Evolutionary conservation across 1,284 basidiomycete species (phyloP), one percentile per base, ranked within the genome.

Genomic region (Violaceomyces palustris): DNA sequence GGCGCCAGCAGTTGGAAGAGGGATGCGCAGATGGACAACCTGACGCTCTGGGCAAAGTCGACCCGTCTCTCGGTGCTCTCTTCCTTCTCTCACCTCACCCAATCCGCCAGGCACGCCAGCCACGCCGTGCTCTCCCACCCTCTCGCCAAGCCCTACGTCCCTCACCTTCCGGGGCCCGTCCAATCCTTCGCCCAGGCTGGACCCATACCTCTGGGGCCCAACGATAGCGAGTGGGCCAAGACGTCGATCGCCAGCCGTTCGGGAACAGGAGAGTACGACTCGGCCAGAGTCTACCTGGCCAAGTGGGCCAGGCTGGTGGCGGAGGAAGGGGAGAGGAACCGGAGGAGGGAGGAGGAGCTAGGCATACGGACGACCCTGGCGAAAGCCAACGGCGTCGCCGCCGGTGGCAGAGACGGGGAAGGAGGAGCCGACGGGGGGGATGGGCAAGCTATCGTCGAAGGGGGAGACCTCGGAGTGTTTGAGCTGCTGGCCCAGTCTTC

Each of bases 271-370:
- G 61, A 69, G 38, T 98, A 93, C 72, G 94, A 98, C 74, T 87
- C 86, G 45, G 93, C 94, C 0, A 79, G 93, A 3, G 88, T 98
- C 5, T 98, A 97, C 72, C 81, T 99, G 7, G 94, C 94, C 1
- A 81, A 88, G 23, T 99, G 94, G 94, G 93, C 94, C 0, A 79
- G 91, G 19, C 84, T 90, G 35, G 93, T 98, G 0, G 93, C 73
- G 0, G 67, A 66, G 15, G 69, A 73, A 37, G 73, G 71, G 10
- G 72, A 74, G 42, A 39, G 62, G 5, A 67, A 66, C 31, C 35
- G 67, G 14, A 38, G 50, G 36, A 48, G 42, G 18, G 58, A 64
- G 31, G 52, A 65, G 31, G 28, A 43, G 3, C 33, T 61, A 0
- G 28, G 19, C 12, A 39, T 42, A 11, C 33, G n/a, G n/a, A n/a